These are phyloP conservation scores for Ustanciosporium gigantosporum DNA, from an alignment of 1,284 basidiomycete genomes.

Conservation along the genomic window DNA sequence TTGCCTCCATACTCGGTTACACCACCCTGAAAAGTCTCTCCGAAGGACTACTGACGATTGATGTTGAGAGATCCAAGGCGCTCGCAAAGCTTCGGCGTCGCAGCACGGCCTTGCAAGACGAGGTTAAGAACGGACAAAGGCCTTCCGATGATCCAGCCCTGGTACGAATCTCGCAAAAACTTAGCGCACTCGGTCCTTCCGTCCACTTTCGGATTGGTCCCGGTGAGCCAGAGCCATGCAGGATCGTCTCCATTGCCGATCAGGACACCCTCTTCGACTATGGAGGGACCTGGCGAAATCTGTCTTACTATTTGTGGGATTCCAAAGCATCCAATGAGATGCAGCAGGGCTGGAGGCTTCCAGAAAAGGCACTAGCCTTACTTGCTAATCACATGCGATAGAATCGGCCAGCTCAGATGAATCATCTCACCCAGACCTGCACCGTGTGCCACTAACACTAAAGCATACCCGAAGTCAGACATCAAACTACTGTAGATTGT, in stretches of 20 bases:
- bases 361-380: too few relatives aligned
- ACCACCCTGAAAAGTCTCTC: conserved; percentile 5
- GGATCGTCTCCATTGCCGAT: background rate
- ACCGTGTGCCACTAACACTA: too few relatives aligned
- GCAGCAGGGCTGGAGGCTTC: background rate
- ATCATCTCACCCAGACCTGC: too few relatives aligned
- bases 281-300: background rate
- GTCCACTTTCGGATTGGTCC: background rate
- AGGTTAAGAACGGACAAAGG: background rate
- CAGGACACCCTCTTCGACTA: background rate
- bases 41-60: conserved; percentile 12
- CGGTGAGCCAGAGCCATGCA: background rate
- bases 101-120: background rate
- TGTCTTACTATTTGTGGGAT: background rate
- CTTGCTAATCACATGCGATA: too few relatives aligned
- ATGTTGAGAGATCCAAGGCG: conserved; percentile 16
- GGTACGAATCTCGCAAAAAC: background rate
- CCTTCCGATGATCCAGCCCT: background rate
- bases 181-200: background rate
- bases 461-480: too few relatives aligned
- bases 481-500: too few relatives aligned
- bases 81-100: background rate
- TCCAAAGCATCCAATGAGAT: background rate
- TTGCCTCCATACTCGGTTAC: conserved; percentile 8
- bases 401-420: too few relatives aligned